Evolutionary conservation across 148 eudicot genomes (phyloP).

Genomic region (Cornus florida): DNA sequence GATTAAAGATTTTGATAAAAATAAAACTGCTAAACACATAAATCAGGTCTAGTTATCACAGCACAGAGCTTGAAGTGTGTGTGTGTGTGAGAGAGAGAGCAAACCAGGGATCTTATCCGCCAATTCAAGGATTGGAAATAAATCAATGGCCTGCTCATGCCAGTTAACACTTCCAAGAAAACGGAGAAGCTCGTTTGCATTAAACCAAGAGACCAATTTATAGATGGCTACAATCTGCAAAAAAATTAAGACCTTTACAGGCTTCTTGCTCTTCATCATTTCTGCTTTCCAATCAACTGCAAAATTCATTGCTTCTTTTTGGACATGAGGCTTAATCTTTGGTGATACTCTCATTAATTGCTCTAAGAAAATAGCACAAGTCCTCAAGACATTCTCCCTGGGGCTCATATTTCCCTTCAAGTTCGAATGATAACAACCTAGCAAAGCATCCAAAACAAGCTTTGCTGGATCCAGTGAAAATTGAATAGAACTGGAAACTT

Average conservation of each 20-base stretch:
- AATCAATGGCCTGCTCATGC: not conserved
- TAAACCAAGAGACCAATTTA: constrained; percentile 12
- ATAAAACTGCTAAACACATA: not conserved
- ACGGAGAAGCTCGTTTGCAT: constrained; percentile 20
- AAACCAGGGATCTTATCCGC: constrained; percentile 21
- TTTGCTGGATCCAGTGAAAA: constrained; percentile 39
- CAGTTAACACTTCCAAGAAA: constrained; percentile 9
- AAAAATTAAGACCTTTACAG: constrained; percentile 13
- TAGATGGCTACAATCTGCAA: constrained; percentile 18
- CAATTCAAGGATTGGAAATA: constrained; percentile 19
- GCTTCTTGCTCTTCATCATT: not conserved
- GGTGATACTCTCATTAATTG: constrained; percentile 25
- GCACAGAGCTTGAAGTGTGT: not conserved
- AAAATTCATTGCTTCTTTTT: constrained; percentile 18
- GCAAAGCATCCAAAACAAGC: constrained; percentile 45
- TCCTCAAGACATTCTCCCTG: not conserved
- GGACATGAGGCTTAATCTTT: constrained; percentile 19
- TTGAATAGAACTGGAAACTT: constrained; percentile 26
- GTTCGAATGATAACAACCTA: constrained; percentile 15
- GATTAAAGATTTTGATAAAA: too few relatives aligned
- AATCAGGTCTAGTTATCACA: not conserved
- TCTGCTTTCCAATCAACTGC: constrained; percentile 24
- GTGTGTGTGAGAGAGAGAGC: constrained; percentile 4
- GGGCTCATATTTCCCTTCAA: not conserved
- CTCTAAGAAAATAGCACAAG: constrained; percentile 22